These are phyloP conservation scores for Phialemoniopsis sp. DNA, from an alignment of 2,329 filamentous ascomycete species.

Conservation along the genomic window DNA sequence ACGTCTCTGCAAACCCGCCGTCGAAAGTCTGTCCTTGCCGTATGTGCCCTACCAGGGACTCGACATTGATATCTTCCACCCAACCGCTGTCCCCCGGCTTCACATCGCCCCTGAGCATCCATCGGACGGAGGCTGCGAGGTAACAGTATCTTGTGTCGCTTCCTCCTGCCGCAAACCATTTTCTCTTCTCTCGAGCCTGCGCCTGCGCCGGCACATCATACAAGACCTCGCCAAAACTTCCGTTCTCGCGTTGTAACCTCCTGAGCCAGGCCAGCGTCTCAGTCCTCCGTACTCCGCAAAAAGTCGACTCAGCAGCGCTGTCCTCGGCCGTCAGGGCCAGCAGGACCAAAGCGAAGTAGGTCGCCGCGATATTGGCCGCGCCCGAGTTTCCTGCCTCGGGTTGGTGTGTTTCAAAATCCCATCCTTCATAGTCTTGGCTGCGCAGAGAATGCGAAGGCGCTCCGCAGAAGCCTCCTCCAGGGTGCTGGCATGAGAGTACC, in stretches of 20 bases:
- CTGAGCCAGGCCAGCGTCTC: constrained; percentile 72
- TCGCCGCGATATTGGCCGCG: constrained; percentile 75
- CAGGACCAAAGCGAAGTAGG: constrained; percentile 79
- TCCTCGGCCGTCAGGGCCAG: constrained; percentile 51
- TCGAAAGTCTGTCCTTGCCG: constrained; percentile 66
- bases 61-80: constrained; percentile 71
- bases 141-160: constrained; percentile 87
- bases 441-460: constrained; percentile 65
- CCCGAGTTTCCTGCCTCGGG: constrained; percentile 33
- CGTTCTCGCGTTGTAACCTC: constrained; percentile 73
- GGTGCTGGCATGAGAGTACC: constrained; percentile 84
- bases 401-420: constrained; percentile 31
- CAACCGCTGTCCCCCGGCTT: constrained; percentile 44
- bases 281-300: constrained; percentile 61
- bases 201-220: constrained; percentile 33
- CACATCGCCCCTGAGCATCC: constrained; percentile 69
- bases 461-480: constrained; percentile 82
- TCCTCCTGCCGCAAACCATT: constrained; percentile 53
- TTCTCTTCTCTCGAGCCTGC: constrained; percentile 24
- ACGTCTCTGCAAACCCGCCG: constrained; percentile 75
- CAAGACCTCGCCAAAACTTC: constrained; percentile 85
- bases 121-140: constrained; percentile 75
- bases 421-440: constrained; percentile 16
- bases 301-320: constrained; percentile 32
- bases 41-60: constrained; percentile 67